A percentile compares a stretch with the other conserved stretches of the same genome.
Evolutionary conservation across 2,329 filamentous ascomycete genomes (phyloP).

Genomic region (Trichoderma koningiopsis): DNA sequence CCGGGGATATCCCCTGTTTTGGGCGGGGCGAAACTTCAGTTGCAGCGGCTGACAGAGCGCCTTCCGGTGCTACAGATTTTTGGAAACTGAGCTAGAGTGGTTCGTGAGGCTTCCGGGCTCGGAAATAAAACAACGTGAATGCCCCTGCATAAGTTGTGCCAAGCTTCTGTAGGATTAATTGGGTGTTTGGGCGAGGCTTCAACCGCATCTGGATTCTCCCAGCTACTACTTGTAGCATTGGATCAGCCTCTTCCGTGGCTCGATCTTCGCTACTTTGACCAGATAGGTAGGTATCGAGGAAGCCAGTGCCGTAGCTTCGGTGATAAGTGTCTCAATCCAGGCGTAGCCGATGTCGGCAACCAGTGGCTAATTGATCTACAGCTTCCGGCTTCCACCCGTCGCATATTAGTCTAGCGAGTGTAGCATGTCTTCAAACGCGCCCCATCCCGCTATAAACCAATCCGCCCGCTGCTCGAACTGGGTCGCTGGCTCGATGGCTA

Average conservation of each 20-base stretch:
- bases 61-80: not conserved
- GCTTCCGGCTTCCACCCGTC: not conserved
- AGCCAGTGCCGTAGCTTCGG: not conserved
- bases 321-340: not conserved
- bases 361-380: not conserved
- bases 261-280: not conserved
- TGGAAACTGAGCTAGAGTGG: constrained; percentile 11
- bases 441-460: not conserved
- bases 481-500: not conserved
- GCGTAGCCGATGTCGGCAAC: not conserved
- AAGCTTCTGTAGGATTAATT: not conserved
- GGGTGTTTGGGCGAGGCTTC: not conserved
- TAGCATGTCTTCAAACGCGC: not conserved
- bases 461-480: not conserved
- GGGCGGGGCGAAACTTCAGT: constrained; percentile 7
- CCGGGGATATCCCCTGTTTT: constrained; percentile 14
- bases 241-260: not conserved
- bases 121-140: constrained; percentile 9
- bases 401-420: not conserved
- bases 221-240: not conserved
- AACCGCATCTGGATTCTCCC: not conserved
- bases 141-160: constrained; percentile 3
- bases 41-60: not conserved
- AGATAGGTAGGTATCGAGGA: not conserved
- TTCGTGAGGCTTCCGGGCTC: constrained; percentile 17